Evolutionary conservation across 495 filamentous ascomycete genomes (phyloP).

Genomic region (Tetracladium marchalianum): DNA sequence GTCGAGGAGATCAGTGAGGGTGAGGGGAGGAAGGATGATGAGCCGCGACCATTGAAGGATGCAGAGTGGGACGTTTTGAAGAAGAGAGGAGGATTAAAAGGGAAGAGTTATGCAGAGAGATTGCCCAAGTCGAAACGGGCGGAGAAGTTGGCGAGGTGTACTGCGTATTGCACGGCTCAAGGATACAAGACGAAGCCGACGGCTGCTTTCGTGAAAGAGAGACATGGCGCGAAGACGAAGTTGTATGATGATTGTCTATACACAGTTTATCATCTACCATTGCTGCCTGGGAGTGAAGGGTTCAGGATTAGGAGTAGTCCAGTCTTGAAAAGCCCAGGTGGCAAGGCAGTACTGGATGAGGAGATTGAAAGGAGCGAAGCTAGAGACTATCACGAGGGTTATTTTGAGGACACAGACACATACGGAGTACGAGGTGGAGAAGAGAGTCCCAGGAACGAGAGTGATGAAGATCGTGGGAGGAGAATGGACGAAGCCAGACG

Average conservation of each 20-base stretch:
- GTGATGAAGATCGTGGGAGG: constrained; percentile 20
- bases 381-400: constrained; percentile 84
- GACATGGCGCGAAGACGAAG: constrained; percentile 90
- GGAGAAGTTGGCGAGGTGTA: constrained; percentile 81
- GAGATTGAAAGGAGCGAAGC: constrained; percentile 92
- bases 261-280: constrained; percentile 83
- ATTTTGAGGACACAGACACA: constrained; percentile 48
- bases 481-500: constrained; percentile 22
- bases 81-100: constrained; percentile 47
- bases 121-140: constrained; percentile 80
- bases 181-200: constrained; percentile 79
- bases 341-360: constrained; percentile 85
- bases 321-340: constrained; percentile 82
- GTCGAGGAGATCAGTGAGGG: constrained; percentile 34
- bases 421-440: constrained; percentile 28
- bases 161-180: constrained; percentile 94
- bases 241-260: constrained; percentile 99
- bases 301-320: constrained; percentile 84
- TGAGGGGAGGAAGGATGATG: constrained; percentile 46
- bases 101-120: constrained; percentile 92
- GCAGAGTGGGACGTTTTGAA: constrained; percentile 60
- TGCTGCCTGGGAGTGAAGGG: constrained; percentile 76
- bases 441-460: constrained; percentile 22
- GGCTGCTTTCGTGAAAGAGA: constrained; percentile 76
- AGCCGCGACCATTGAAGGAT: constrained; percentile 61